A percentile compares a stretch with the other conserved stretches of the same genome.
Evolutionary conservation across 176 grass and related monocot genomes (phyloP).

Genomic region (Carex kokanica): DNA sequence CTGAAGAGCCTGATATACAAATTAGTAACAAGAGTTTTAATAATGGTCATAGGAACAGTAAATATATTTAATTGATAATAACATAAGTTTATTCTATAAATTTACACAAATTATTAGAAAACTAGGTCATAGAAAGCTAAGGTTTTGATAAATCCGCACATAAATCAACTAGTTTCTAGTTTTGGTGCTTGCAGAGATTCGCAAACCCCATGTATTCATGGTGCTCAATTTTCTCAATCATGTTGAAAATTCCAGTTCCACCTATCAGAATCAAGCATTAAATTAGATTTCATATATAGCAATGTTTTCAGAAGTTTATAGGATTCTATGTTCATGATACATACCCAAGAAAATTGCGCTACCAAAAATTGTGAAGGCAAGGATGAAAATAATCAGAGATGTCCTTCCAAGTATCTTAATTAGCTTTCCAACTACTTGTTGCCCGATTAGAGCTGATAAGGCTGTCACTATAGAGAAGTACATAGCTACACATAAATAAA

Average conservation of each 20-base stretch:
- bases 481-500: constrained; percentile 33
- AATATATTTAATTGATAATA: not conserved
- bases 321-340: not conserved
- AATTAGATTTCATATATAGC: constrained; percentile 11
- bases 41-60: not conserved
- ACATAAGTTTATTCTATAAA: not conserved
- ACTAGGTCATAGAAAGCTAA: not conserved
- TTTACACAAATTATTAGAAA: not conserved
- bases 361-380: constrained; percentile 64
- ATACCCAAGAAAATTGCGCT: constrained; percentile 55
- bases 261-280: constrained; percentile 28
- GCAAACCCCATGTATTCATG: constrained; percentile 74
- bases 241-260: constrained; percentile 53
- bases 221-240: constrained; percentile 36
- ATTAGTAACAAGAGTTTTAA: not conserved
- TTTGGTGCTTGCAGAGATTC: constrained; percentile 42
- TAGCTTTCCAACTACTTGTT: constrained; percentile 43
- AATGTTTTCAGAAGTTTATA: not conserved
- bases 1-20: not conserved
- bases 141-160: not conserved
- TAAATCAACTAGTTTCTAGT: not conserved
- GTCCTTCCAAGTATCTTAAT: constrained; percentile 54
- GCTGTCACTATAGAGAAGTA: constrained; percentile 43
- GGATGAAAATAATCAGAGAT: constrained; percentile 66
- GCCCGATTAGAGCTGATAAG: constrained; percentile 42